Evolutionary conservation across 331 rosid genomes (phyloP).

Genomic region (Spiraea crenata): DNA sequence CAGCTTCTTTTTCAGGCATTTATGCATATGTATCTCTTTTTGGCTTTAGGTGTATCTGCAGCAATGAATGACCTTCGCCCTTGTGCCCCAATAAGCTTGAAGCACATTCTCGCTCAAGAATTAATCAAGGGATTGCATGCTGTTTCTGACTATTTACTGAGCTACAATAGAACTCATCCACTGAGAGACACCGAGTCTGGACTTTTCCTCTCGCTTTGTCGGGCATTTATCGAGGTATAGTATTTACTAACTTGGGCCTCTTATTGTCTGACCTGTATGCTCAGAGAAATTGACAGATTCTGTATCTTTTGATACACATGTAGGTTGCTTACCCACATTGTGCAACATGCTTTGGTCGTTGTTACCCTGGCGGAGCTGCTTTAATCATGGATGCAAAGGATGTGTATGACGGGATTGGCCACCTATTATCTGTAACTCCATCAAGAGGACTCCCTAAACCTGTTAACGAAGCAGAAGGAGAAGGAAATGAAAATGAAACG

Average conservation of each 20-base stretch:
- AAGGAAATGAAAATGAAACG: slow-evolving; percentile 36
- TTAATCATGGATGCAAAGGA: slow-evolving; percentile 71
- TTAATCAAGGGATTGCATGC: slow-evolving; percentile 72
- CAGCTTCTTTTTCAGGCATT: not conserved
- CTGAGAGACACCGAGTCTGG: slow-evolving; percentile 85
- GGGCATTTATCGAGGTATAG: slow-evolving; percentile 82
- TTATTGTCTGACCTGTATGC: slow-evolving; percentile 10
- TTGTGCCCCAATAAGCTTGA: slow-evolving; percentile 90
- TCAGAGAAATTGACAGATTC: slow-evolving; percentile 4
- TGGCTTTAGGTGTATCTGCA: slow-evolving; percentile 86
- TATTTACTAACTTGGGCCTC: slow-evolving; percentile 14
- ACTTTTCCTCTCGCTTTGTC: slow-evolving; percentile 92
- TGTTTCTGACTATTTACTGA: slow-evolving; percentile 76
- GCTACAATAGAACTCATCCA: slow-evolving; percentile 78
- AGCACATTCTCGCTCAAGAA: slow-evolving; percentile 77
- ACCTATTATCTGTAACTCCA: slow-evolving; percentile 58
- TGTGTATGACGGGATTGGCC: slow-evolving; percentile 68
- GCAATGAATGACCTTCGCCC: slow-evolving; percentile 97
- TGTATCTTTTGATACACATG: not conserved
- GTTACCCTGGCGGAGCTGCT: slow-evolving; percentile 80
- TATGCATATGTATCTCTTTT: slow-evolving; percentile 24
- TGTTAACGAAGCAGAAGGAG: slow-evolving; percentile 47
- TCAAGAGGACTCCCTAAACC: slow-evolving; percentile 67
- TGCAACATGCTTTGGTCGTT: slow-evolving; percentile 92
- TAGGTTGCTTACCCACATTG: slow-evolving; percentile 89